Percentiles rank a stretch among this genome's conserved stretches.
phyloP scores from a whole-genome alignment of 2,329 filamentous ascomycete species.

The Apiospora rasikravindrae region DNA sequence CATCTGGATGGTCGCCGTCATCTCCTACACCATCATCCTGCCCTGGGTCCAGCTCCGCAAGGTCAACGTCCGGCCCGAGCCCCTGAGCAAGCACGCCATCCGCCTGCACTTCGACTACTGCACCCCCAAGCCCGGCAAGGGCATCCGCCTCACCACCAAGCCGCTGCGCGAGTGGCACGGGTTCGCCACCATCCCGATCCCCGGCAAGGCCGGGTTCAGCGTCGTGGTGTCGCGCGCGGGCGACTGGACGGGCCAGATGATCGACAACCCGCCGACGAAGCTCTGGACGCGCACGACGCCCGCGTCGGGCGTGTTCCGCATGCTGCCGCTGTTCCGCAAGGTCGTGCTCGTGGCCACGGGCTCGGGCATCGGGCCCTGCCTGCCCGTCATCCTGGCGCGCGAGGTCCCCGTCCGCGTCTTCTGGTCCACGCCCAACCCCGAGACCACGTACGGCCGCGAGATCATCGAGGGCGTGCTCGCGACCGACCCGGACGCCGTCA shows the following conservation, averaged over 20 bases:
- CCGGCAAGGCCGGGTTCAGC: slow-evolving; percentile 53
- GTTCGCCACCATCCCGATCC: slow-evolving; percentile 64
- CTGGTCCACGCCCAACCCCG: slow-evolving; percentile 41
- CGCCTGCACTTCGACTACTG: slow-evolving; percentile 63
- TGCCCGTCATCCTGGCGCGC: slow-evolving; percentile 59
- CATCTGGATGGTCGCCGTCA: slow-evolving; percentile 63
- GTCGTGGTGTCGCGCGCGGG: slow-evolving; percentile 66
- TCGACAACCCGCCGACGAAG: slow-evolving; percentile 56
- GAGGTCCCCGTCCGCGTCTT: slow-evolving; percentile 38
- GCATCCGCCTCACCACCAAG: slow-evolving; percentile 56
- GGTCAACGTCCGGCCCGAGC: slow-evolving; percentile 59
- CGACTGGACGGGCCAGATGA: slow-evolving; percentile 66
- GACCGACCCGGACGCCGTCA: slow-evolving; percentile 39
- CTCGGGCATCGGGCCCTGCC: slow-evolving; percentile 66
- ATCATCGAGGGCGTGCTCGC: slow-evolving; percentile 33
- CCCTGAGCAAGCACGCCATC: slow-evolving; percentile 66
- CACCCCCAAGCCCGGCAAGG: slow-evolving; percentile 51
- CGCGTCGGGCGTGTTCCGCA: slow-evolving; percentile 61
- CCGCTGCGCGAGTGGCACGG: slow-evolving; percentile 66
- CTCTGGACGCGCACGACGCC: slow-evolving; percentile 67
- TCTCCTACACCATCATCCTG: slow-evolving; percentile 60
- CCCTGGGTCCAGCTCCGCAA: slow-evolving; percentile 68
- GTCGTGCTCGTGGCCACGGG: slow-evolving; percentile 67
- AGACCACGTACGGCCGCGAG: slow-evolving; percentile 40
- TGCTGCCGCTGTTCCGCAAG: slow-evolving; percentile 60